Evolutionary conservation across 2,329 filamentous ascomycete genomes (phyloP).

Genomic region (Paecilomyces formosus): DNA sequence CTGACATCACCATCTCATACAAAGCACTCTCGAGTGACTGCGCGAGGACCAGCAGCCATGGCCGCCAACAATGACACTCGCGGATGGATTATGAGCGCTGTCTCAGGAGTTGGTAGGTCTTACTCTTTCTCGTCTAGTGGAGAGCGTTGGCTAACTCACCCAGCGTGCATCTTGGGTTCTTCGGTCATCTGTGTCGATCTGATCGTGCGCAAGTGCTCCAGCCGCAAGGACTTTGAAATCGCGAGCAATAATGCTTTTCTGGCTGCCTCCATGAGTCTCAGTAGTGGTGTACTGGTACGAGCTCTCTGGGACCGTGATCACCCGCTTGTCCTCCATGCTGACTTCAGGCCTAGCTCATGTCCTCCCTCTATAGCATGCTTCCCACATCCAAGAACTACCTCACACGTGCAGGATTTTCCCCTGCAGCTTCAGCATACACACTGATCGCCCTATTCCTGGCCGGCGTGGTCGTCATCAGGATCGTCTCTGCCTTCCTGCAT

Average conservation of each 20-base stretch:
- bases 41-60: conserved; percentile 24
- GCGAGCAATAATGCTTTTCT: conserved; percentile 84
- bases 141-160: conserved; percentile 5
- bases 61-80: conserved; percentile 69
- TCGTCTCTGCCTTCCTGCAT: conserved; percentile 40
- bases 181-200: conserved; percentile 82
- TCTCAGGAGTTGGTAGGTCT: conserved; percentile 66
- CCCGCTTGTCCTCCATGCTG: not conserved
- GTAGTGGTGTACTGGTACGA: conserved; percentile 89
- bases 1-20: conserved; percentile 17
- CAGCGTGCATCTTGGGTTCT: conserved; percentile 61
- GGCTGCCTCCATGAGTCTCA: conserved; percentile 80
- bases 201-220: conserved; percentile 63
- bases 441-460: conserved; percentile 40
- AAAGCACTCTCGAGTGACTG: not conserved
- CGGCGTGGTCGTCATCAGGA: conserved; percentile 40
- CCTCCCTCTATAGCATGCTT: conserved; percentile 85
- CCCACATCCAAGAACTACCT: conserved; percentile 78
- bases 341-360: conserved; percentile 62
- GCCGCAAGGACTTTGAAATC: conserved; percentile 72
- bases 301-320: not conserved
- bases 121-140: not conserved
- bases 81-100: conserved; percentile 83
- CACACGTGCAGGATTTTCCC: conserved; percentile 57
- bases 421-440: conserved; percentile 53